A percentile compares a stretch with the other conserved stretches of the same genome.
Conservation (phyloP, 1,284 basidiomycete species). For the Paramarasmius palmivorus region DNA sequence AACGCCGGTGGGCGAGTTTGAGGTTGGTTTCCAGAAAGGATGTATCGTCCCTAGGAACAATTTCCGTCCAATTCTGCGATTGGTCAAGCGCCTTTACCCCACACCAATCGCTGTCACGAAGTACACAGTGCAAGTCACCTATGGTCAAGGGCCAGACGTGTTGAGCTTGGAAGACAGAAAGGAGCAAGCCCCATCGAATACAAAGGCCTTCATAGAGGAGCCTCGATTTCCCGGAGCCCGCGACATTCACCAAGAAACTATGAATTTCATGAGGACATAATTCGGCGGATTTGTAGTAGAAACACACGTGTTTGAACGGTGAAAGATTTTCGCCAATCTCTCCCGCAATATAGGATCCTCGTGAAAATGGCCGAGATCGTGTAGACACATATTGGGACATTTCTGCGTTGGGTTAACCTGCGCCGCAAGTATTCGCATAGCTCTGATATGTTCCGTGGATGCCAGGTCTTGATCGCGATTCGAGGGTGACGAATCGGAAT, state of each 20-base stretch:
- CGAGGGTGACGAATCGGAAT: too few relatives aligned
- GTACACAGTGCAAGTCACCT: background rate
- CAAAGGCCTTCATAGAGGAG: conserved; percentile 12
- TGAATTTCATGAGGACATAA: background rate
- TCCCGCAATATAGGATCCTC: conserved; percentile 25
- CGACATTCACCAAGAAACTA: conserved; percentile 13
- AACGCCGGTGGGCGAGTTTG: conserved; percentile 2
- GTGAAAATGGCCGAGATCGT: conserved; percentile 36
- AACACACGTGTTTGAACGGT: conserved; percentile 41
- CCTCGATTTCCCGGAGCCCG: conserved; percentile 15
- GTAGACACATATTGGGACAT: conserved; percentile 24
- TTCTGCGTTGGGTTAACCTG: too few relatives aligned
- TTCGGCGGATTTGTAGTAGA: background rate
- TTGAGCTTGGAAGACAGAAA: too few relatives aligned
- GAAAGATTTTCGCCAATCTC: conserved; percentile 39
- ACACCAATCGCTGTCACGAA: background rate
- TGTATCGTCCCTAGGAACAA: background rate
- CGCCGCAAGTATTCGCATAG: too few relatives aligned
- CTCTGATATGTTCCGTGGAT: too few relatives aligned
- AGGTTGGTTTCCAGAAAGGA: background rate
- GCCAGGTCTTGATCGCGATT: too few relatives aligned
- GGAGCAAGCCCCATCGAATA: conserved; percentile 14
- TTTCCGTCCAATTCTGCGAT: background rate
- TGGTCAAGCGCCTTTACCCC: background rate
- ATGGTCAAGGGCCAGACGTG: background rate